Percentiles rank a stretch among this genome's conserved stretches.
phyloP scores from a whole-genome alignment of 306 rosid species.

The Spatholobus suberectus region DNA sequence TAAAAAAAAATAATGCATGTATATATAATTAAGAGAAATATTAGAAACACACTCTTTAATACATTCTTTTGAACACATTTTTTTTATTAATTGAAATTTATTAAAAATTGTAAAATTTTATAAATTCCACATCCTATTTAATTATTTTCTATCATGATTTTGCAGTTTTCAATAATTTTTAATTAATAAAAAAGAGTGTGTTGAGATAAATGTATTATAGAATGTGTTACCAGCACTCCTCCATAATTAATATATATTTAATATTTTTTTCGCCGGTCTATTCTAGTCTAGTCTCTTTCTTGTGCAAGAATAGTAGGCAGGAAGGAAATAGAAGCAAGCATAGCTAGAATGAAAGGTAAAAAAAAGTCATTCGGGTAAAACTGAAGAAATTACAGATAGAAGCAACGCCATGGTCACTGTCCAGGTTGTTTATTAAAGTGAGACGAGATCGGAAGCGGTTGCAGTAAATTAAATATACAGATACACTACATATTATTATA shows the following conservation, averaged over 20 bases:
- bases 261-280: not conserved
- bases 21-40: not conserved
- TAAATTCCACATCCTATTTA: no score
- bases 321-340: not conserved
- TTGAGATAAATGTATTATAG: no score
- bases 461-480: slow-evolving; percentile 7
- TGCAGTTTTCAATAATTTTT: no score
- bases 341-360: not conserved
- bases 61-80: no score
- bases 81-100: no score
- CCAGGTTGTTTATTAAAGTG: not conserved
- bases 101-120: no score
- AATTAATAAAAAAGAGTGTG: no score
- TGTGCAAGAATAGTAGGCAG: not conserved
- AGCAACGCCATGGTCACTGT: slow-evolving; percentile 12
- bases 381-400: slow-evolving; percentile 3
- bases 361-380: not conserved
- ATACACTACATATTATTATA: not conserved
- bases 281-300: not conserved
- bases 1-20: no score
- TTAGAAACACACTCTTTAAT: no score
- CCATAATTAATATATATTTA: no score
- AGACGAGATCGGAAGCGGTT: not conserved
- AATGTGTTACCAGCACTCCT: no score
- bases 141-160: no score